phyloP scores from a whole-genome alignment of 352 stramenopile species.

The Blastocystis sp. region DNA sequence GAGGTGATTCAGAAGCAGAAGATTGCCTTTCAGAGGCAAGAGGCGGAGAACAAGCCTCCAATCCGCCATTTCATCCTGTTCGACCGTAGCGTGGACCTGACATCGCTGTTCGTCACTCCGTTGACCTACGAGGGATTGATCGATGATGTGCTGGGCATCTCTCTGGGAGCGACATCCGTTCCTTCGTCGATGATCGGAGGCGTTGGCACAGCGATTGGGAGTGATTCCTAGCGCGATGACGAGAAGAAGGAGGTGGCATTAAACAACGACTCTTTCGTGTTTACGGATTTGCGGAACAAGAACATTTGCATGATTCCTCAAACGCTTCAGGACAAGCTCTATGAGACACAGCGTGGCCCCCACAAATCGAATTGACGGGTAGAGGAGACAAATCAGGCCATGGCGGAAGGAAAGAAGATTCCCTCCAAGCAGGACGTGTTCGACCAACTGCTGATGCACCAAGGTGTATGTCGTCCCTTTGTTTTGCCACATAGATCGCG shows the following conservation, averaged over 20 bases:
- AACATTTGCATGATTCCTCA: slow-evolving; percentile 52
- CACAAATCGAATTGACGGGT: not conserved
- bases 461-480: not conserved
- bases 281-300: slow-evolving; percentile 48
- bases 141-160: slow-evolving; percentile 39
- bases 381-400: not conserved
- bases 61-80: slow-evolving; percentile 48
- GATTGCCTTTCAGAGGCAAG: not conserved
- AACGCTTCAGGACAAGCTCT: slow-evolving; percentile 31
- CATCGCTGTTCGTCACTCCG: slow-evolving; percentile 33
- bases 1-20: slow-evolving; percentile 37
- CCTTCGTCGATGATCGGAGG: slow-evolving; percentile 23
- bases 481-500: not conserved
- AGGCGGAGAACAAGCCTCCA: not conserved
- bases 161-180: not conserved
- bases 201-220: not conserved
- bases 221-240: slow-evolving; percentile 9
- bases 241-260: not conserved
- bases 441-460: slow-evolving; percentile 38
- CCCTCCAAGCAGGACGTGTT: slow-evolving; percentile 23
- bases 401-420: not conserved
- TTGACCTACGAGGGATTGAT: slow-evolving; percentile 53
- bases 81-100: slow-evolving; percentile 23
- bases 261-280: slow-evolving; percentile 38
- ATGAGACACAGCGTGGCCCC: not conserved